Evolutionary conservation across 345 rosid genomes (phyloP), one percentile per base, ranked within the genome.

Genomic region (Acer negundo): DNA sequence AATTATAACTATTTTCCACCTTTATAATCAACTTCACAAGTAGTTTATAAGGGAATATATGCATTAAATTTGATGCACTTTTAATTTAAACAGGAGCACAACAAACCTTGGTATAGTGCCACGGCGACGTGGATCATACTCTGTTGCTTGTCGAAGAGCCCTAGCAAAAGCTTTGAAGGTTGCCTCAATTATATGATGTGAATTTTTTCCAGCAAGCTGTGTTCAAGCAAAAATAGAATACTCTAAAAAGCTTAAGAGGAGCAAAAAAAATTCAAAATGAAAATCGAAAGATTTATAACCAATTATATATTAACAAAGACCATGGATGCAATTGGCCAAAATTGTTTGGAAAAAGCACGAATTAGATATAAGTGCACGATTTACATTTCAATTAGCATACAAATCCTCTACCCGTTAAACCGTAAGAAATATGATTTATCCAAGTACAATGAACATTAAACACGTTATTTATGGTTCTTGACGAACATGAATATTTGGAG

Each of bases 91-190:
- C 20, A 55, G 13, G 66, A 61, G 16, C 23, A 59, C 6, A 55
- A 20, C 82, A 77, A 80, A 95, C 97, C 99, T 94, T 15, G 98
- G 97, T 76, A 95, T 86, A 1, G 97, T 85, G 64, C 97, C 97
- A 75, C 83, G 90, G 56, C 94, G 98, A 59, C 91, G 92, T 31
- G 85, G 86, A 67, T 96, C 99, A 71, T 80, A 79, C 74, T 94
- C 95, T 1, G 97, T 89, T 67, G 98, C 99, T 79, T 90, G 94
- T 70, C 97, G 86, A 65, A 96, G 91, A 79, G 99, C 99, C 82
- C 98, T 96, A 38, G 97, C 95, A 80, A 94, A 96, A 68, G 98
- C 97, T 85, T 96, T 96, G 82, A 96, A 96, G 19, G 97, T 94
- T 70, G 99, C 99, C 87, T 94, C 98, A 59, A 91, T 89, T 58